Conservation (phyloP, 768 basidiomycete species). For the Auricularia sp. region DNA sequence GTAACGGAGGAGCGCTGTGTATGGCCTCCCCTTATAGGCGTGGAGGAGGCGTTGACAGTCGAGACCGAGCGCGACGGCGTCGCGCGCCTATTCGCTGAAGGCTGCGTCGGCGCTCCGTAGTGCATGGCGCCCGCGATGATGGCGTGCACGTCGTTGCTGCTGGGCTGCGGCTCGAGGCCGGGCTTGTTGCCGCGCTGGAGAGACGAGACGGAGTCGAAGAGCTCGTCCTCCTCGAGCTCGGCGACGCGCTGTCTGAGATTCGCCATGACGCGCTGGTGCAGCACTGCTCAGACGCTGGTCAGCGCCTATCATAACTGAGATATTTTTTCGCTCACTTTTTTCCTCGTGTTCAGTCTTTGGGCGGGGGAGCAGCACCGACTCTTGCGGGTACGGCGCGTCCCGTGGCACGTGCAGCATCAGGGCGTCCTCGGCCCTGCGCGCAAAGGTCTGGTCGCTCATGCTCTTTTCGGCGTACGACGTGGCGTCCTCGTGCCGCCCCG, state of each 20-base stretch:
- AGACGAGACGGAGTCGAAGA: constrained; percentile 6
- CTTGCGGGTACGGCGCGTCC: not conserved
- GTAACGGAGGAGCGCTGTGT: no score
- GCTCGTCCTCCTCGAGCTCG: constrained; percentile 8
- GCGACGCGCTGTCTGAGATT: constrained; percentile 5
- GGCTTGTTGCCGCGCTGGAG: constrained; percentile 1
- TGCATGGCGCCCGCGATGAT: not conserved
- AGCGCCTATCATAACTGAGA: not conserved
- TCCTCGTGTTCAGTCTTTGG: not conserved
- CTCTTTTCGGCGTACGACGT: not conserved
- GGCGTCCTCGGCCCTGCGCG: not conserved
- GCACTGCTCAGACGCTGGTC: not conserved
- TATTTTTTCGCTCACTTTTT: not conserved
- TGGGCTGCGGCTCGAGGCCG: not conserved
- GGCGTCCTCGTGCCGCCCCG: not conserved
- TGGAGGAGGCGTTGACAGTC: not conserved
- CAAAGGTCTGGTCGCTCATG: not conserved
- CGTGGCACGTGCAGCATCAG: not conserved
- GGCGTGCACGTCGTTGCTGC: not conserved
- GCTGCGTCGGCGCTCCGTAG: not conserved
- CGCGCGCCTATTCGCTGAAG: not conserved
- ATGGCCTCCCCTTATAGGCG: not conserved
- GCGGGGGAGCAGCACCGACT: not conserved
- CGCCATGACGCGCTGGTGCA: constrained; percentile 7
- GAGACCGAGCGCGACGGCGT: not conserved